Evolutionary conservation across 176 grass and related monocot species (phyloP).

Genomic region (Phyllostachys edulis): DNA sequence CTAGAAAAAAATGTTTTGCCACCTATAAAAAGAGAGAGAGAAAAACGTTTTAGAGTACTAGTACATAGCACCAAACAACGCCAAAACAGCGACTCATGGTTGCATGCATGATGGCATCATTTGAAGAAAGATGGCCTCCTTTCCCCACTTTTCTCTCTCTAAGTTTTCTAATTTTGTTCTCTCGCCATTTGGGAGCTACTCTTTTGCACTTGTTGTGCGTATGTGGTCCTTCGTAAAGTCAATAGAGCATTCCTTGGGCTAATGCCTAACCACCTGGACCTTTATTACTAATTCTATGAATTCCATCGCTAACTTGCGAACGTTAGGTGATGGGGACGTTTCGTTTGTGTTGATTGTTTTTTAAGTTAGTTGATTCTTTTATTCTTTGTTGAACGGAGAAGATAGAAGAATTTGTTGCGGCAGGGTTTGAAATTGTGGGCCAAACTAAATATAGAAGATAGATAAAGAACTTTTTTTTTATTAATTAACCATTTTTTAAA

Average conservation of each 20-base stretch:
- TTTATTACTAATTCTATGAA: not conserved
- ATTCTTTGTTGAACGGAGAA: not conserved
- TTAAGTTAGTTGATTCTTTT: not conserved
- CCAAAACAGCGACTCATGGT: not conserved
- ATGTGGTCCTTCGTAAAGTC: not conserved
- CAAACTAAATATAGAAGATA: not conserved
- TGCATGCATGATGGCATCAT: no score
- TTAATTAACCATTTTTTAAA: no score
- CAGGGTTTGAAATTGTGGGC: not conserved
- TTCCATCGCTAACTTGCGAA: not conserved
- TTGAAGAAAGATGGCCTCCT: not conserved
- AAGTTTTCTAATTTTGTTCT: not conserved
- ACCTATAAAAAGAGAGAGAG: no score
- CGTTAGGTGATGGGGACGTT: not conserved
- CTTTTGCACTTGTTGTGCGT: no score
- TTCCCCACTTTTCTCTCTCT: not conserved
- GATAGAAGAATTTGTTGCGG: not conserved
- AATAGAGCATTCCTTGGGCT: not conserved
- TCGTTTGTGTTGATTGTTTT: not conserved
- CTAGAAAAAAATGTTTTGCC: no score
- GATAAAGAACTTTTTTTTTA: no score
- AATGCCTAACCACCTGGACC: no score
- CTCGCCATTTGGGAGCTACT: not conserved
- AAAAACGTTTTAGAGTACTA: not conserved
- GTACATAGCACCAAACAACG: not conserved